Evolutionary conservation across 495 filamentous ascomycete genomes (phyloP).

Genomic region (Letharia lupina): DNA sequence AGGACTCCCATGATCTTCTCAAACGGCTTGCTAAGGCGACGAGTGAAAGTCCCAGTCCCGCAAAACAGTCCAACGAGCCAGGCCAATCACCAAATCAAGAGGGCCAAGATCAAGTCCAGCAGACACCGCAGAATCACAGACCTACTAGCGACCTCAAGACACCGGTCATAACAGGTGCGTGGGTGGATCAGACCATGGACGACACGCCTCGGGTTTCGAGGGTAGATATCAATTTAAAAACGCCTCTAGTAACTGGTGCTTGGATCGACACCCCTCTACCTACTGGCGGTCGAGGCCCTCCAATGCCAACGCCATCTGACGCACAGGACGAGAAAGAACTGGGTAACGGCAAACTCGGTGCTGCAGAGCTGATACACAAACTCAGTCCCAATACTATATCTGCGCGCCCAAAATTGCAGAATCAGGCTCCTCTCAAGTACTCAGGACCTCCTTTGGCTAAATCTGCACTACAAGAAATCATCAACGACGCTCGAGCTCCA

Average conservation of each 20-base stretch:
- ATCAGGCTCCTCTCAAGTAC: constrained; percentile 20
- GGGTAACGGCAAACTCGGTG: constrained; percentile 14
- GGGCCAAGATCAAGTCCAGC: constrained; percentile 3
- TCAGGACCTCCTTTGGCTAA: constrained; percentile 38
- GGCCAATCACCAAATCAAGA: constrained; percentile 6
- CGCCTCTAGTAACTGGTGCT: constrained; percentile 42
- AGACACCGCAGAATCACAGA: constrained; percentile 12
- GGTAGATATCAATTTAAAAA: constrained; percentile 30
- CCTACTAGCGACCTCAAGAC: constrained; percentile 29
- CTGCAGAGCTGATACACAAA: constrained; percentile 21
- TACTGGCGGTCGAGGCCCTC: constrained; percentile 26
- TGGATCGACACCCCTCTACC: constrained; percentile 49
- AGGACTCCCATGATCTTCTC: constrained; percentile 60
- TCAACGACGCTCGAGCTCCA: constrained; percentile 37
- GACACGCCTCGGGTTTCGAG: constrained; percentile 16
- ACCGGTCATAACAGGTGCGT: constrained; percentile 39
- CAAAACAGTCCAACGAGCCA: constrained; percentile 11
- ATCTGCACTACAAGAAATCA: constrained; percentile 44
- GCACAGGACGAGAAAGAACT: constrained; percentile 19
- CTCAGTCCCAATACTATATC: constrained; percentile 20
- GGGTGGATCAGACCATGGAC: constrained; percentile 35
- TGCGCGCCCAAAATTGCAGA: constrained; percentile 14
- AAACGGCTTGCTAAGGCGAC: constrained; percentile 54
- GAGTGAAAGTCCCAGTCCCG: constrained; percentile 32
- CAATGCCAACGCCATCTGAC: constrained; percentile 16